These are phyloP conservation scores for Monosporascus sp. DNA, from an alignment of 2,329 filamentous ascomycete genomes.

Conservation along the genomic window DNA sequence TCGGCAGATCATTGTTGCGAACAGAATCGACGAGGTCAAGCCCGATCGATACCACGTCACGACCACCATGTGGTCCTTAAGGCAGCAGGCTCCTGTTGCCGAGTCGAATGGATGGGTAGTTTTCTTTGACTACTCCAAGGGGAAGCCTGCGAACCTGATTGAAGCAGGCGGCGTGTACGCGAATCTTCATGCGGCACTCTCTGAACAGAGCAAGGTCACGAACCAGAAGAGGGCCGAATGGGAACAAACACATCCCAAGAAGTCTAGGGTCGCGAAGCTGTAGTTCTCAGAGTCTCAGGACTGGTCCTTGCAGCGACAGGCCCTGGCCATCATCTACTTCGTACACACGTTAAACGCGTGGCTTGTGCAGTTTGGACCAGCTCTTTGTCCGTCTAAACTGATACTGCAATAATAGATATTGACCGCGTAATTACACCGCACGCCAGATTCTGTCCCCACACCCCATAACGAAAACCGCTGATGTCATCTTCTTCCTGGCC, in stretches of 20 bases:
- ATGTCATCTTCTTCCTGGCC: too few species aligned
- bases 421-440: too few species aligned
- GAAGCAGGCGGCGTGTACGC: conserved; percentile 7
- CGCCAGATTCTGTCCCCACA: too few species aligned
- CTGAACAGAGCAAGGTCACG: background rate
- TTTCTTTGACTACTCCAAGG: conserved; percentile 9
- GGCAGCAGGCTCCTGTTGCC: conserved; percentile 6
- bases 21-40: conserved; percentile 6
- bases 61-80: conserved; percentile 9
- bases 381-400: too few species aligned
- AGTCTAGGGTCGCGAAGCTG: conserved; percentile 1
- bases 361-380: too few species aligned
- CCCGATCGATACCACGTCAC: conserved; percentile 9
- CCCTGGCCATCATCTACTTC: too few species aligned
- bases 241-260: conserved; percentile 4
- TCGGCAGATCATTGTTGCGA: conserved; percentile 10
- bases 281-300: background rate
- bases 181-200: conserved; percentile 5
- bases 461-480: too few species aligned
- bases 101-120: conserved; percentile 8
- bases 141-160: conserved; percentile 6
- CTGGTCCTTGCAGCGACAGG: too few species aligned
- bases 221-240: conserved; percentile 5
- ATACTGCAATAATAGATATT: too few species aligned
- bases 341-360: too few species aligned